phyloP scores from a whole-genome alignment of 1,284 basidiomycete genomes.

The Trametes pubescens region DNA sequence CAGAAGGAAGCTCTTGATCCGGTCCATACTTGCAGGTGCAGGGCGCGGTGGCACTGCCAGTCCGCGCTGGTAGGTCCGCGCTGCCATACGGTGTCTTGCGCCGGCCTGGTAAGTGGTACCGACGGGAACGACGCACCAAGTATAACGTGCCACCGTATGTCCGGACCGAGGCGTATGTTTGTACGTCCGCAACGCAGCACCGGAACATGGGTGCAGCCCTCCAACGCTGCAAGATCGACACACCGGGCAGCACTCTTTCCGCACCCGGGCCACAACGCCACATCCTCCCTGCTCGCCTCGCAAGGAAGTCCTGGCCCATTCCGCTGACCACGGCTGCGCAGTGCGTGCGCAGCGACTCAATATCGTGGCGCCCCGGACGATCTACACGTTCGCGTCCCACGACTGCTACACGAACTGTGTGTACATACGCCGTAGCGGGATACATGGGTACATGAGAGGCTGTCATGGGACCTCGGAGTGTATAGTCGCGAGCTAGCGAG shows the following conservation, averaged over 20 bases:
- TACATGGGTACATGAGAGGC: not conserved
- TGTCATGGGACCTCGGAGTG: not conserved
- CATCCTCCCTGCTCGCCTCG: not conserved
- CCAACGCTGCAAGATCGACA: no score
- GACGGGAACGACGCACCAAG: no score
- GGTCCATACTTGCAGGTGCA: not conserved
- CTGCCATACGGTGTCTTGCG: not conserved
- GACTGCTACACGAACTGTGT: not conserved
- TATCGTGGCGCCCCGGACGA: not conserved
- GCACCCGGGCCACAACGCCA: not conserved
- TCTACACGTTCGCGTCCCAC: not conserved
- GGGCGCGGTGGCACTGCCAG: not conserved
- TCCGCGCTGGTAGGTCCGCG: not conserved
- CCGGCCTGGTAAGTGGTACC: not conserved
- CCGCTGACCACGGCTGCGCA: no score
- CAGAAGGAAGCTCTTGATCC: not conserved
- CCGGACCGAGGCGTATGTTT: no score
- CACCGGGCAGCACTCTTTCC: not conserved
- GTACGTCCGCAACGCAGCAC: no score
- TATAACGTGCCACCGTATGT: no score
- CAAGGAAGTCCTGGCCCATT: not conserved
- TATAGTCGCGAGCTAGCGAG: not conserved
- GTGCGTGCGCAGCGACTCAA: not conserved
- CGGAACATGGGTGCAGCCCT: no score
- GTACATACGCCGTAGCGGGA: not conserved